Base-by-base conservation (phyloP, 1,284 basidiomycete genomes). In the Leccinum pachyderme region DNA sequence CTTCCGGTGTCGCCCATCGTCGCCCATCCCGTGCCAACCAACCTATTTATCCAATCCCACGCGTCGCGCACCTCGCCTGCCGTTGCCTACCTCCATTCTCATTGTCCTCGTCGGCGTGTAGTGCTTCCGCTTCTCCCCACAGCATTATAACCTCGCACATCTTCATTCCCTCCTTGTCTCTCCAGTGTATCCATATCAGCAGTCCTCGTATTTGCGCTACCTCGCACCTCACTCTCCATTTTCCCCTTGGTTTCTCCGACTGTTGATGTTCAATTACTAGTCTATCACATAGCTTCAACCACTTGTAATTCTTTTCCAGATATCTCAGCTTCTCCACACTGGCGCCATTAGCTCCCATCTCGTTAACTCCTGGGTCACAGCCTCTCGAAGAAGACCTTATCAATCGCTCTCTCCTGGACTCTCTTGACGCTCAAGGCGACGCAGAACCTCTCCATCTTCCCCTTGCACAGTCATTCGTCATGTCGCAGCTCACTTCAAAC, bases 371-470 rank as follows among this genome's bases (percentile, higher is more conserved):
- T 62, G 68, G 69, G 65, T 66, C 71, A 68, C 68, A 73, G 73
- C 60, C 74, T 74, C 63, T 77, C 56, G 89, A 88, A 82, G 88
- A 91, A 80, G 88, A 87, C 73, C 84, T 84, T 64, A 89, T 91
- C 69, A 91, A 91, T 75, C 84, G 84, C 68, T 90, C 88, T 53
- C 79, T 91, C 56, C 75, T 91, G 61, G 89, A 87, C 70, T 86
- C 83, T 39, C 80, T 91, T 65, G 83, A 91, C 80, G 86, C 84
- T 55, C 84, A 88, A 71, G 86, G 84, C 53, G 88, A 90, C 80
- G 81, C 87, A 51, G 89, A 91, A 69, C 85, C 86, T 52, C 68
- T 77, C 44, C 77, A 56, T 72, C 75, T 62, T 5, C 59, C 65
- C 15, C n/a, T 59, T 33, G 61, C 62, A 18, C 69, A 68, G 52